Evolutionary conservation across 2,329 filamentous ascomycete species (phyloP).

Genomic region (Fusarium nygamai): DNA sequence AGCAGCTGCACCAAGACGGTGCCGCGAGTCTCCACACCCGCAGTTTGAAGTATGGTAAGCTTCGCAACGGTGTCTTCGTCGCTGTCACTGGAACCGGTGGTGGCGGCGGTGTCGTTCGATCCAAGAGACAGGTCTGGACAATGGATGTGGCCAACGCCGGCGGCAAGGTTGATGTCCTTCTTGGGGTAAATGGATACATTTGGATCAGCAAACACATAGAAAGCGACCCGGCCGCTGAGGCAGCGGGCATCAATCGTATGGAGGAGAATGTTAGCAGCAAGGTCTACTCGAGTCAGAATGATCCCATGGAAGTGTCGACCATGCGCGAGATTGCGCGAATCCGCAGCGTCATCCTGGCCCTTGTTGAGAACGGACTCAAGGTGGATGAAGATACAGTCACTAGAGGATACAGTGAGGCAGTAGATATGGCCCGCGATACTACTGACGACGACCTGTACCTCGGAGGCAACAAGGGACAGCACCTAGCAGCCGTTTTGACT

Average conservation of each 20-base stretch:
- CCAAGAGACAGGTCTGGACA: conserved; percentile 88
- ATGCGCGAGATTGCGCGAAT: conserved; percentile 90
- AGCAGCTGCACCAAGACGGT: conserved; percentile 86
- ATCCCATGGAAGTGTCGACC: conserved; percentile 78
- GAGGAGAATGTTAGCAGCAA: conserved; percentile 87
- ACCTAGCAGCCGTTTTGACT: conserved; percentile 56
- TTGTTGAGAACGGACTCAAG: conserved; percentile 83
- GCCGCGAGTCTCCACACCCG: conserved; percentile 89
- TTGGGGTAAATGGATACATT: conserved; percentile 97
- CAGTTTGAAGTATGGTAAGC: conserved; percentile 91
- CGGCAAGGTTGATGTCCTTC: conserved; percentile 81
- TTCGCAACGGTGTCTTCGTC: conserved; percentile 91
- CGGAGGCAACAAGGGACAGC: conserved; percentile 65
- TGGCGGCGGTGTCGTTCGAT: conserved; percentile 85
- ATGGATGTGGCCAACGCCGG: conserved; percentile 67
- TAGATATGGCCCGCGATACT: conserved; percentile 75
- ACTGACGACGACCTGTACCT: conserved; percentile 69
- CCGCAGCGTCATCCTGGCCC: conserved; percentile 79
- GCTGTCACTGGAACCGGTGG: conserved; percentile 84
- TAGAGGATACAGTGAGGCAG: conserved; percentile 81
- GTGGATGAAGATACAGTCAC: conserved; percentile 93
- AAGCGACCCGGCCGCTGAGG: conserved; percentile 59
- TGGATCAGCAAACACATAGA: conserved; percentile 91
- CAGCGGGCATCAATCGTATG: conserved; percentile 78
- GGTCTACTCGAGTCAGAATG: conserved; percentile 96